Evolutionary conservation across 2,329 filamentous ascomycete species (phyloP), one percentile per base, ranked within the genome.

Genomic region (Colletotrichum higginsianum): DNA sequence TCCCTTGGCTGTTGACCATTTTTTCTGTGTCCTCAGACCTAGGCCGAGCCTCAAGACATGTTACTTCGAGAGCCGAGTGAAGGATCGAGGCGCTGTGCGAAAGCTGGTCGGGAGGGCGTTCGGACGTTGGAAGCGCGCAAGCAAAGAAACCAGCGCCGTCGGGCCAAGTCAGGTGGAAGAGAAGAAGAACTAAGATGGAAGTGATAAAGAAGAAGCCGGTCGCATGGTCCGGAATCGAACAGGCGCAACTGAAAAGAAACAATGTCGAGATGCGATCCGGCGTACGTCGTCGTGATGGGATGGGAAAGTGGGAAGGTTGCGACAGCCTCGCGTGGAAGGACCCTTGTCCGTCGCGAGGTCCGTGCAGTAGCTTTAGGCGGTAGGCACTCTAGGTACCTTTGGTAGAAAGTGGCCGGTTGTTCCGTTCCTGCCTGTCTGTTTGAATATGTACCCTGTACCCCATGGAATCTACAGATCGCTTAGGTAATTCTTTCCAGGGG

Each of bases 311-410:
- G 65, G 52, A 70, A 73, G 65, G 71, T 74, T 74, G 73, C 73
- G 73, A 74, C 71, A 74, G 73, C 73, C 73, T 74, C 61, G 73
- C 46, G 60, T 49, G 42, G 67, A 64, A 61, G 21, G 67, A 74
- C 68, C 73, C 73, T 71, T 67, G 73, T 71, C 47, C 15, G 40
- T 53, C n/a, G 40, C 15, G 1, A 67, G 60, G 73, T 52, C 67
- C 64, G 73, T 74, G 71, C 71, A 52, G 40, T 63, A 71, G 63
- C 63, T 72, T 55, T 63, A 53, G 69, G 60, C 67, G 47, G 21
- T 30, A 50, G n/a, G 46, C 8, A 35, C 35, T 35, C 8, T 35
- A 61, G 46, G 52, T 46, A 44, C 71, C 57, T 38, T 38, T 38
- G 35, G 35, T 38, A 65, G 52, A 67, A 67, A 66, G 66, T 72